These are phyloP conservation scores for Mycena maculata DNA, from an alignment of 768 basidiomycete genomes.

Conservation along the genomic window DNA sequence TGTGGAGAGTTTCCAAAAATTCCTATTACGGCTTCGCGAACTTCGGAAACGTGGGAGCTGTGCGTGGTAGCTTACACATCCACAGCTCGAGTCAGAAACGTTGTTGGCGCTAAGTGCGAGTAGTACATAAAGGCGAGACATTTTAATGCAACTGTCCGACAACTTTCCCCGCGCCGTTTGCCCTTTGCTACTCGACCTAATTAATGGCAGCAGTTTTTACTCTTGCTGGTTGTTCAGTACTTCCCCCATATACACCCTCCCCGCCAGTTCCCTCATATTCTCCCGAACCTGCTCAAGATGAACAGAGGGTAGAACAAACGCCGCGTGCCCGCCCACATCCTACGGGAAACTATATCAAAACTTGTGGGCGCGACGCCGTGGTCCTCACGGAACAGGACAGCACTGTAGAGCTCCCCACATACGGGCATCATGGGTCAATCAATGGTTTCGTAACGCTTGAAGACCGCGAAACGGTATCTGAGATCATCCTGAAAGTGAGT, in stretches of 20 bases:
- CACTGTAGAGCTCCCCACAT: slow-evolving; percentile 51
- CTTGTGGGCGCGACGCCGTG: slow-evolving; percentile 53
- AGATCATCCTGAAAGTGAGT: slow-evolving; percentile 59
- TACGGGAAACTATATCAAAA: slow-evolving; percentile 55
- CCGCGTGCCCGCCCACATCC: slow-evolving; percentile 42
- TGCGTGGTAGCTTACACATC: not conserved
- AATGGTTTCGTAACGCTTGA: slow-evolving; percentile 58
- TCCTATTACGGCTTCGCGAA: too few species aligned
- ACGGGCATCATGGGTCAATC: slow-evolving; percentile 56
- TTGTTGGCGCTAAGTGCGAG: not conserved
- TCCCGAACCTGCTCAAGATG: slow-evolving; percentile 60
- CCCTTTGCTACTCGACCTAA: not conserved
- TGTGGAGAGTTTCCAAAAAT: too few species aligned
- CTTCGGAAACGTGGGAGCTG: not conserved
- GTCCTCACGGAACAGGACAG: slow-evolving; percentile 61
- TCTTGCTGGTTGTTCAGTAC: slow-evolving; percentile 28
- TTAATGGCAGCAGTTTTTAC: not conserved
- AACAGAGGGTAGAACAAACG: slow-evolving; percentile 64
- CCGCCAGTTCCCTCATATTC: slow-evolving; percentile 70
- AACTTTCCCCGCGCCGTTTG: not conserved
- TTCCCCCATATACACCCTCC: slow-evolving; percentile 68
- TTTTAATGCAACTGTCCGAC: not conserved
- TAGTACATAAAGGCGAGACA: slow-evolving; percentile 19
- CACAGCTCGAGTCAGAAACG: not conserved
- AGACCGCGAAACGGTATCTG: slow-evolving; percentile 49